Evolutionary conservation across 2,329 filamentous ascomycete genomes (phyloP), one percentile per base, ranked within the genome.

Genomic region (Trichoderma harzianum): DNA sequence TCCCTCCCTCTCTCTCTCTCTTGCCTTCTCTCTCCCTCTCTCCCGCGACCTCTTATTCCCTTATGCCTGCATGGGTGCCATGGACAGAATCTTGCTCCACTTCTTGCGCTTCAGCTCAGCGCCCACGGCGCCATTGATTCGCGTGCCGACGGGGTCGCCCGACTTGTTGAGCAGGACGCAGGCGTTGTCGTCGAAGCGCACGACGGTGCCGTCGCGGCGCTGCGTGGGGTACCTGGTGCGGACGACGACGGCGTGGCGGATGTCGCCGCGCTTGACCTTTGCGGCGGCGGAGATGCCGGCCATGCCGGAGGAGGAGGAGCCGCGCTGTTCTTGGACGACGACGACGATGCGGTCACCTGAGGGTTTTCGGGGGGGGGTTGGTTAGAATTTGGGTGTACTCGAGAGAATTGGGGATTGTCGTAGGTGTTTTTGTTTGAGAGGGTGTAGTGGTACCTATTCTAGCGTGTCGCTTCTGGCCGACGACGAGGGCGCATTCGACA

Each of bases 121-220:
- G 72, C 94, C 96, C 58, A 99, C 96, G 58, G 98, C 90, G 75
- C 95, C 94, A 83, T 94, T 97, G 85, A 98, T 89, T 80, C 96
- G 91, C 18, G 93, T 94, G 67, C 96, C 96, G 76, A 99, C 93
- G 28, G 96, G 96, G 81, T 99, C 96, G 57, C 96, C 97, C 11
- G 93, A 88, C 88, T 98, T 99, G 85, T 97, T 98, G 82, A 99
- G 92, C 76, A 99, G 86, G 60, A 99, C 96, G 81, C 96, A 99
- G 62, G 96, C 96, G 83, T 99, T 99, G 84, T 99, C 96, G 83
- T 97, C 96, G 82, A 99, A 99, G 76, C 91, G 91, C 76, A 99
- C 91, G 61, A 96, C 90, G 79, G 92, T 95, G 67, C 96, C 96
- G 84, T 99, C 96, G 36, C 90, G 89, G 74, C 96, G 88, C 82